phyloP scores from a whole-genome alignment of 2,329 filamentous ascomycete species.

The Xylariaceae sp. region DNA sequence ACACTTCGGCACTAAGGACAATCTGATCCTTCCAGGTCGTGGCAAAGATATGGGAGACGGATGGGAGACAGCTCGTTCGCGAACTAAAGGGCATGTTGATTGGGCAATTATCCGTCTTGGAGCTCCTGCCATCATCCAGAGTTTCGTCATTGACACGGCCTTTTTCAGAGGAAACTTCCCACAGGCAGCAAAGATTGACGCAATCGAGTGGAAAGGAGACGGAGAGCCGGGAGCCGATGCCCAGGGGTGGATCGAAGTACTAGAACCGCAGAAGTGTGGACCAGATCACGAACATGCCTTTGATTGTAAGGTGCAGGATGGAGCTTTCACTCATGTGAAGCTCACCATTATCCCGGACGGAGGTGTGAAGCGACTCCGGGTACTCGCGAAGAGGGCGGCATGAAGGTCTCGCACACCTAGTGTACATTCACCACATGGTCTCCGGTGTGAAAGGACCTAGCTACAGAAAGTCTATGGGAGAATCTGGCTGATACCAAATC shows the following conservation, averaged over 20 bases:
- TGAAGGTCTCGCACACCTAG: background rate
- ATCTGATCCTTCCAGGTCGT: constrained; percentile 70
- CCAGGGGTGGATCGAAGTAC: constrained; percentile 59
- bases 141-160: constrained; percentile 71
- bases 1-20: constrained; percentile 78
- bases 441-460: background rate
- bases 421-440: too few relatives aligned
- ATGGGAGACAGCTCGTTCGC: constrained; percentile 76
- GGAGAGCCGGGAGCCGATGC: constrained; percentile 53
- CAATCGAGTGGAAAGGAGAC: constrained; percentile 49
- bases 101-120: constrained; percentile 77
- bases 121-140: constrained; percentile 57
- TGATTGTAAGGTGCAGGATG: constrained; percentile 48
- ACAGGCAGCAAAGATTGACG: constrained; percentile 65
- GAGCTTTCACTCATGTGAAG: constrained; percentile 75
- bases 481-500: background rate
- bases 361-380: constrained; percentile 80
- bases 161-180: constrained; percentile 83
- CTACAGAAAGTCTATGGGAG: background rate
- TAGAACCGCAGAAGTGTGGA: constrained; percentile 62
- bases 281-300: constrained; percentile 70
- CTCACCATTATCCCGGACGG: constrained; percentile 90
- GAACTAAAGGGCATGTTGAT: constrained; percentile 67
- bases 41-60: constrained; percentile 84
- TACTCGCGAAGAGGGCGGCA: constrained; percentile 60